Evolutionary conservation across 1,139 yeast genomes (phyloP), one percentile per base, ranked within the genome.

Genomic region (Lodderomyces beijingensis): DNA sequence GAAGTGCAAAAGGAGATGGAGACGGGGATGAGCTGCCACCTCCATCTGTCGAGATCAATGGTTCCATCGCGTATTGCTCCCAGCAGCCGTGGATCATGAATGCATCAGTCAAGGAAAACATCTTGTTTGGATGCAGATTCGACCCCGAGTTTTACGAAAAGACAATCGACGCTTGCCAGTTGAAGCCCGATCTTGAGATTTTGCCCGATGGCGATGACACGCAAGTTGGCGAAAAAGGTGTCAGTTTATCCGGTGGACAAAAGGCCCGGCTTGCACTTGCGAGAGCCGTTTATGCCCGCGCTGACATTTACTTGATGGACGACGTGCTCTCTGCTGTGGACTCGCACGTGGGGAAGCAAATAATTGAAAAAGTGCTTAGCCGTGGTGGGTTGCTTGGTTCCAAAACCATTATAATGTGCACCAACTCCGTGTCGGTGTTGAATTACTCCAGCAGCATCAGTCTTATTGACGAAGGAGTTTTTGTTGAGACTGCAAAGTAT

Each of bases 211-310:
- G 97, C 32, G 97, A 91, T 55, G 65, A 68, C 36, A 89, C 98
- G 2, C 75, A 84, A 49, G 97, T 91, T 32, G 98, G 98, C 43
- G 98, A 91, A 61, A 91, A 89, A 62, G 98, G 98, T 48, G 87
- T 91, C 37, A 86, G 96, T 10, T 68, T 91, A 37, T 86, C 96
- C 31, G 98, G 98, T 39, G 98, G 98, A 30, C 97, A 91, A 59
- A 91, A 89, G 66, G 96, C 97, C 1, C 79, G 98, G 59, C 65
- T 91, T 33, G 79, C 95, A 2, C 70, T 91, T 41, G 97, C 97
- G 2, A 76, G 98, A 57, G 96, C 97, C 16, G 96, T 91, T 6
- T 91, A 91, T 57, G 79, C 96, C 2, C 76, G 96, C 47, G 95
- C 96, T 3, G 97, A 91, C 55, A 79, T 89, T 22, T 89, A 87